Evolutionary conservation across 352 stramenopile genomes (phyloP).

Genomic region (Pythium coloratum): DNA sequence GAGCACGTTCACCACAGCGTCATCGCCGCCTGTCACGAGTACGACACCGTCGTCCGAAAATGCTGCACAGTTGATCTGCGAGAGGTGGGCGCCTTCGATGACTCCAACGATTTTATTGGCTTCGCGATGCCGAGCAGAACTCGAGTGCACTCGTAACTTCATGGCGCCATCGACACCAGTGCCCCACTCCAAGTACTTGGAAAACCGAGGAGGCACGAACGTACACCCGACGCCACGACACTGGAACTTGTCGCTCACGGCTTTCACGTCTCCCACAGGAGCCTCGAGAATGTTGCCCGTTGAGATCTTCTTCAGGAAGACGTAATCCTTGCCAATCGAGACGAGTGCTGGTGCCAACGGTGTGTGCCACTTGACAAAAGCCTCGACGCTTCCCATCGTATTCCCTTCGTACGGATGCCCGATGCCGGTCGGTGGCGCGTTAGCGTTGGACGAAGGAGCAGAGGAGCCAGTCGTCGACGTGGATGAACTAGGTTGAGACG

Average conservation of each 20-base stretch:
- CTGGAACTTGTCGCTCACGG: slow-evolving; percentile 64
- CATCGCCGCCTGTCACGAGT: slow-evolving; percentile 63
- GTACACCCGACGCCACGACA: slow-evolving; percentile 43
- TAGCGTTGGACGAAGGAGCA: neutral
- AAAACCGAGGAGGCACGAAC: slow-evolving; percentile 69
- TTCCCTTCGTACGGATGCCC: slow-evolving; percentile 58
- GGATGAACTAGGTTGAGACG: neutral
- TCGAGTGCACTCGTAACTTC: slow-evolving; percentile 61
- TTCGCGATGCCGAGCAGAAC: slow-evolving; percentile 53
- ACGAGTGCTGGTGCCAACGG: slow-evolving; percentile 65
- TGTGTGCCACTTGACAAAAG: slow-evolving; percentile 78
- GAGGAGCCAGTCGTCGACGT: neutral
- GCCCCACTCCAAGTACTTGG: slow-evolving; percentile 75
- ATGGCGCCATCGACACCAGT: slow-evolving; percentile 47
- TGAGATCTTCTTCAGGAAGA: slow-evolving; percentile 62
- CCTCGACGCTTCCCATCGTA: slow-evolving; percentile 59
- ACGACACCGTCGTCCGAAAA: slow-evolving; percentile 62
- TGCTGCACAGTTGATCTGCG: slow-evolving; percentile 49
- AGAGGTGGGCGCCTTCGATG: slow-evolving; percentile 65
- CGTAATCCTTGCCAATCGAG: slow-evolving; percentile 77
- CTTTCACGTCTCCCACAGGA: slow-evolving; percentile 53
- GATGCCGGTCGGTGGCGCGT: slow-evolving; percentile 3
- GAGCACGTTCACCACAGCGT: slow-evolving; percentile 73
- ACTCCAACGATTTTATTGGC: slow-evolving; percentile 63
- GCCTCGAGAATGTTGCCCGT: slow-evolving; percentile 38